Conservation (phyloP, 169 alveolate species). For the Blepharisma undulans region DNA sequence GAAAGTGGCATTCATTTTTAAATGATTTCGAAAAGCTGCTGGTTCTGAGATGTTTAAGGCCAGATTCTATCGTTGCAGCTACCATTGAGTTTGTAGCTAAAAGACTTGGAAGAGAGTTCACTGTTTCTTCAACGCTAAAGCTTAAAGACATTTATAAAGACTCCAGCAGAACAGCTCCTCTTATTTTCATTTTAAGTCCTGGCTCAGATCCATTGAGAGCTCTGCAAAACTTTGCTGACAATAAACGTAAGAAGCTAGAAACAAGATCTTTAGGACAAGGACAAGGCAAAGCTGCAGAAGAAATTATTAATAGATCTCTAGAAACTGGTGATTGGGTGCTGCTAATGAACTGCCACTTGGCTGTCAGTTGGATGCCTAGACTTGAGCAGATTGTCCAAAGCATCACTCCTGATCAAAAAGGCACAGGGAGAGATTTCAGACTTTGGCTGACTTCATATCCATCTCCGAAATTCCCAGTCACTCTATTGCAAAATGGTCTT, state of each 20-base stretch:
- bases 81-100: conserved; percentile 73
- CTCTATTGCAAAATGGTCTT: conserved; percentile 90
- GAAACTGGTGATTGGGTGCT: conserved; percentile 88
- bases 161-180: conserved; percentile 71
- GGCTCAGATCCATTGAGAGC: conserved; percentile 87
- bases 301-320: conserved; percentile 68
- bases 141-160: conserved; percentile 77
- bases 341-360: conserved; percentile 89
- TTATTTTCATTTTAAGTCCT: conserved; percentile 75
- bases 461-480: conserved; percentile 89
- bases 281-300: conserved; percentile 82
- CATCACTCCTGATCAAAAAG: conserved; percentile 77
- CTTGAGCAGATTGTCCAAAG: conserved; percentile 89
- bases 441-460: conserved; percentile 93
- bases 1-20: conserved; percentile 56
- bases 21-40: conserved; percentile 72
- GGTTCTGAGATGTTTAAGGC: conserved; percentile 85
- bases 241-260: conserved; percentile 59
- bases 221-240: conserved; percentile 75
- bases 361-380: conserved; percentile 88
- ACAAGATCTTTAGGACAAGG: conserved; percentile 88
- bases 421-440: conserved; percentile 82
- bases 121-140: conserved; percentile 87
- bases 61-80: conserved; percentile 85
- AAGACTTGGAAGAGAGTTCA: conserved; percentile 77